Base-by-base conservation (phyloP, 495 filamentous ascomycete species). In the Staphylotrichum longicolle region DNA sequence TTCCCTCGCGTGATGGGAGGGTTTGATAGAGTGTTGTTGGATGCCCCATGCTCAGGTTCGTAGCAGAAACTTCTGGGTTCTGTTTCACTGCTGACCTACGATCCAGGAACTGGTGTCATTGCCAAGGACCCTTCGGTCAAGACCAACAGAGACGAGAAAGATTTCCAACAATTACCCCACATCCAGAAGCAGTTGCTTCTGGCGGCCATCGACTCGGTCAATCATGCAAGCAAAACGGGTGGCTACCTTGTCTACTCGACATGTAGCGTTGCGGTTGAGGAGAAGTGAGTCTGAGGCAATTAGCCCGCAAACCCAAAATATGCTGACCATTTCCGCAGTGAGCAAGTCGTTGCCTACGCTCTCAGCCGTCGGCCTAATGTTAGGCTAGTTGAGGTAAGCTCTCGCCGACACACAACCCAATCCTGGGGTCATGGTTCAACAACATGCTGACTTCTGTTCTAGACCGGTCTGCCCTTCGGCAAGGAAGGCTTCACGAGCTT, bases 201-300 rank as follows among this genome's bases (percentile, higher is more conserved):
- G 35, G 88, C 90, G 0, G 94, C 94, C 14, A 97, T 98, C 64
- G 94, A 98, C 77, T 93, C 89, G 2, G 90, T 94, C 6, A 91
- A 73, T 50, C 70, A 73, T n/a, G 70, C 70, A 33, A 73, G 70
- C 65, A 73, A 97, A 66, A 96, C 92, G 1, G 94, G 94, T 54
- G 94, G 94, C 33, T 96, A 96, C 74, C 78, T 98, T 48, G 92
- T 96, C 55, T 96, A 96, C 75, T 96, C 92, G 7, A 96, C 93
- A 27, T 97, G 93, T 47, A 70, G 64, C 51, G 70, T 71, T 42
- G 61, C 63, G 0, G 63, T 73, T 9, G 70, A 71, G 67, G 70
- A 73, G 54, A 74, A 73, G 71, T 73, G 44, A 63, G 68, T 64
- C n/a, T 37, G 7, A 61, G 37, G 20, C 12, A 4, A 33, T 37